These are phyloP conservation scores for Tilletiaria anomala DNA, from an alignment of 1,284 basidiomycete genomes.

Conservation along the genomic window DNA sequence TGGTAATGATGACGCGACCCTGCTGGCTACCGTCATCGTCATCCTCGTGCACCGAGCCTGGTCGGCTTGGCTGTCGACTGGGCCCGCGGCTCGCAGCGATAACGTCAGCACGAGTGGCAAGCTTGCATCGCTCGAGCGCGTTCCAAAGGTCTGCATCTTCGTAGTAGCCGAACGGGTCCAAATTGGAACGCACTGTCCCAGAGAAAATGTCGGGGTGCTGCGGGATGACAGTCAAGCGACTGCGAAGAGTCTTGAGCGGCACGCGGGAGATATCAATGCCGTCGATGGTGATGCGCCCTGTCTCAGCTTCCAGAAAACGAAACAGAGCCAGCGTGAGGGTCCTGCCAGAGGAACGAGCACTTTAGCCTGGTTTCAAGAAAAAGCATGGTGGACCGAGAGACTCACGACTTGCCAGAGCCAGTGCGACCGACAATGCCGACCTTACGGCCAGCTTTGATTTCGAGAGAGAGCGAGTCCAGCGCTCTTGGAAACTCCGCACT, in stretches of 20 bases:
- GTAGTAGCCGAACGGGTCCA: constrained; percentile 54
- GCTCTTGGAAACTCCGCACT: constrained; percentile 35
- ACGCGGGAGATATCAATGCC: constrained; percentile 75
- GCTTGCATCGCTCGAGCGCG: constrained; percentile 43
- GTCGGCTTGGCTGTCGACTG: constrained; percentile 15
- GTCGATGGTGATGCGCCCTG: constrained; percentile 70
- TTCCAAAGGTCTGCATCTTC: constrained; percentile 54
- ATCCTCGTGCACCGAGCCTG: constrained; percentile 8
- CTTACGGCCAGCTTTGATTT: constrained; percentile 34
- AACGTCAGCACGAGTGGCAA: constrained; percentile 25
- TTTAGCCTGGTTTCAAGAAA: constrained; percentile 74
- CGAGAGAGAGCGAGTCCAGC: constrained; percentile 28
- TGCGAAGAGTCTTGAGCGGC: constrained; percentile 70
- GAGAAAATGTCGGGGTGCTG: constrained; percentile 51
- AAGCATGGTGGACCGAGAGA: constrained; percentile 85
- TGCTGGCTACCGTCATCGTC: constrained; percentile 2
- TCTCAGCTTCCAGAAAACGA: constrained; percentile 74
- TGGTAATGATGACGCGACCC: constrained; percentile 42
- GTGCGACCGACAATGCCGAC: constrained; percentile 48
- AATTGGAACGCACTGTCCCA: constrained; percentile 35
- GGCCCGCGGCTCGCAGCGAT: constrained; percentile 11
- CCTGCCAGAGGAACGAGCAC: no score
- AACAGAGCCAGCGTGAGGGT: constrained; percentile 82
- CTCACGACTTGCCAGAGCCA: constrained; percentile 66
- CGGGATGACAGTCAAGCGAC: constrained; percentile 72